Evolutionary conservation across 495 filamentous ascomycete species (phyloP), one percentile per base, ranked within the genome.

Genomic region (Penicillium odoratum): DNA sequence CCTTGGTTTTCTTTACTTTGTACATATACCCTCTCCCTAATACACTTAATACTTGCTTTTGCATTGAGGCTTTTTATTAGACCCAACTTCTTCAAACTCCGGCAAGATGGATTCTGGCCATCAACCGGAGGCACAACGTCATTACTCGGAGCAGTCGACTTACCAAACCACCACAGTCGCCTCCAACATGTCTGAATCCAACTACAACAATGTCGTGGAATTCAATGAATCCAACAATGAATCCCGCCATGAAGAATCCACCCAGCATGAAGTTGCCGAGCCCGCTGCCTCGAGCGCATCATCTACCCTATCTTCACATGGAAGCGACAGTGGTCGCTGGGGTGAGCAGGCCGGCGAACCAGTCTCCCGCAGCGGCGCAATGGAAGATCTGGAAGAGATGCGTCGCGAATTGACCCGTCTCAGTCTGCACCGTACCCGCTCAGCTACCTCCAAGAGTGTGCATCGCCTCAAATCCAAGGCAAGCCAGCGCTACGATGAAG

Each of bases 361-460:
- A 7, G 81, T 90, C 58, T 83, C 80, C 64, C 79, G 84, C 52
- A 74, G 74, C 15, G 69, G 76, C 50, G 89, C 90, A 21, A 87
- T 89, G 82, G 83, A 87, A 53, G 85, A 92, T 44, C 86, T 85
- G 55, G 84, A 90, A 54, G 83, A 83, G 5, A 81, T 94, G 69
- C 79, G 84, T 29, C 75, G 79, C 6, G 84, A 89, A 57, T 77
- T 94, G 54, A 82, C 83, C 9, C 74, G 79, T 16, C 69, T 90
- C 30, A 86, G 82, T 52, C 69, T 74, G 45, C 80, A 83, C 16
- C 78, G 79, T 50, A 76, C 71, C 16, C 64, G 66, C n/a, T 76
- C 73, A 0, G 61, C 61, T 15, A 69, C 67, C 8, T 56, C 57
- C 21, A 65, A 69, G 47, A 63, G 60, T 21, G 64, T 59, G 28